These are phyloP conservation scores for Nicotiana benthamiana DNA, from an alignment of 257 asterid genomes.

Conservation along the genomic window DNA sequence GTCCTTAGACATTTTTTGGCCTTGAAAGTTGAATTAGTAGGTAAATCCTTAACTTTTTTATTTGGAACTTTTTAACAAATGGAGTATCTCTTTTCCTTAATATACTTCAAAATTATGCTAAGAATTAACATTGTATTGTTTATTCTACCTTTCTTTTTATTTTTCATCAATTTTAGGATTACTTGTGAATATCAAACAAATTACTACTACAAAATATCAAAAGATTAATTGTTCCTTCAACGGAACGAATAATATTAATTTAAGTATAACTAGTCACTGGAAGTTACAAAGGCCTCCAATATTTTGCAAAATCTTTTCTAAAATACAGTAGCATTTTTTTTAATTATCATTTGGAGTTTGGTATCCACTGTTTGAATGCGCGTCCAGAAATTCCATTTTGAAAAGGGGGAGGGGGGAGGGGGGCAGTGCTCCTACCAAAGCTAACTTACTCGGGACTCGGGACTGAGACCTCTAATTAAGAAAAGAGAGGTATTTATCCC, in stretches of 20 bases:
- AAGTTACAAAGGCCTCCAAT: not conserved
- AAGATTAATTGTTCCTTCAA: not conserved
- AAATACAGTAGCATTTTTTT: not conserved
- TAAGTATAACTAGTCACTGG: not conserved
- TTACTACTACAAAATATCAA: not conserved
- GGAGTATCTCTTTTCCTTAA: not conserved
- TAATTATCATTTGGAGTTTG: no score
- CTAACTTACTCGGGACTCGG: no score
- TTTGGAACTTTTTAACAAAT: not conserved
- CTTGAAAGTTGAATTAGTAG: not conserved
- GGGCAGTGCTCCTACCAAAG: no score
- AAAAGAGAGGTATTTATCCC: rapidly evolving
- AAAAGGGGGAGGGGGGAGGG: no score
- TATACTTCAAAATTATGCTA: not conserved
- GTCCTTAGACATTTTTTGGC: not conserved
- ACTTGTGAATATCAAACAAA: not conserved
- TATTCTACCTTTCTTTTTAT: not conserved
- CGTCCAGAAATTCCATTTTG: no score
- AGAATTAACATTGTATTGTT: not conserved
- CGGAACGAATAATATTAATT: not conserved
- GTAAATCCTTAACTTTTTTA: not conserved
- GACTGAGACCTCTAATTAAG: no score
- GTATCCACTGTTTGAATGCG: no score
- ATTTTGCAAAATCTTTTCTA: not conserved
- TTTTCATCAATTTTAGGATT: not conserved